Conservation (phyloP, 2,329 filamentous ascomycete species). For the Claviceps monticola region DNA sequence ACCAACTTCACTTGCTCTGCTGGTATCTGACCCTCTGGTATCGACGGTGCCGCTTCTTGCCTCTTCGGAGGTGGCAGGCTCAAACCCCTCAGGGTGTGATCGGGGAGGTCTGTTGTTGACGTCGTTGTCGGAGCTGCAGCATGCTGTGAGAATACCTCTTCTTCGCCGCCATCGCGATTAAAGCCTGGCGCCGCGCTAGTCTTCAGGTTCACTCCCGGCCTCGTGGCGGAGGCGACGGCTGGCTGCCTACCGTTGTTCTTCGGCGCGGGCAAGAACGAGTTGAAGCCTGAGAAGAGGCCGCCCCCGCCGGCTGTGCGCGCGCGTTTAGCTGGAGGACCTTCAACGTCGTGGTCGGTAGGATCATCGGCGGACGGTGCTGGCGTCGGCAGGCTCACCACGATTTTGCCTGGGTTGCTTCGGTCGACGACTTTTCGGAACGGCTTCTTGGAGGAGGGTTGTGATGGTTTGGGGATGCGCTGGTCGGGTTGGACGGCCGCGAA, state of each 20-base stretch:
- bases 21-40: slow-evolving; percentile 41
- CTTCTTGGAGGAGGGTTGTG: slow-evolving; percentile 31
- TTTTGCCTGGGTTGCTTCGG: slow-evolving; percentile 68
- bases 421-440: slow-evolving; percentile 70
- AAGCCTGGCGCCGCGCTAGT: slow-evolving; percentile 78
- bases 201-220: slow-evolving; percentile 49
- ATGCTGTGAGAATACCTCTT: slow-evolving; percentile 4
- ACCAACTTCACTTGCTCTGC: slow-evolving; percentile 54
- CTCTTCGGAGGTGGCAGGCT: slow-evolving; percentile 29
- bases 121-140: slow-evolving; percentile 5
- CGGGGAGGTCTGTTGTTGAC: slow-evolving; percentile 3
- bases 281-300: slow-evolving; percentile 66
- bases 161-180: slow-evolving; percentile 37
- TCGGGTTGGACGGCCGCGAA: slow-evolving; percentile 30
- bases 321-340: slow-evolving; percentile 52
- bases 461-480: slow-evolving; percentile 18
- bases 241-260: slow-evolving; percentile 40
- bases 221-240: slow-evolving; percentile 15
- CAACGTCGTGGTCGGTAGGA: slow-evolving; percentile 14
- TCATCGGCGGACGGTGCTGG: slow-evolving; percentile 23
- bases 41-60: slow-evolving; percentile 28
- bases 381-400: slow-evolving; percentile 63
- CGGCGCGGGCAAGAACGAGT: slow-evolving; percentile 72
- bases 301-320: slow-evolving; percentile 37
- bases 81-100: slow-evolving; percentile 11